phyloP scores from a whole-genome alignment of 768 basidiomycete genomes.

The Tulasnella sp. region DNA sequence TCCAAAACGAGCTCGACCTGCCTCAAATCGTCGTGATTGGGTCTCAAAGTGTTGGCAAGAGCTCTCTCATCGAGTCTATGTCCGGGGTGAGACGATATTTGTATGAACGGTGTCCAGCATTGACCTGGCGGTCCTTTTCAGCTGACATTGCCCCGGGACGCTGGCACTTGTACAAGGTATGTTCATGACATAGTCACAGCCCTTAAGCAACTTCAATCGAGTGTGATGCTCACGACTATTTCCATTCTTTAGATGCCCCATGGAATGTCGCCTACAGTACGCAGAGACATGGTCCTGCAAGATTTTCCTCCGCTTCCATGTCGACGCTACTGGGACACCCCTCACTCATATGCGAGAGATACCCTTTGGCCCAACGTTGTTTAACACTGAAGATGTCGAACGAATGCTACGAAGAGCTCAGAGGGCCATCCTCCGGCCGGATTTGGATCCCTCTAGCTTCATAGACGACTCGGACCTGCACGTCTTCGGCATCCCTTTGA shows the following conservation, averaged over 20 bases:
- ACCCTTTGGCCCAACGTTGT: constrained; percentile 18
- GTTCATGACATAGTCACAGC: constrained; percentile 2
- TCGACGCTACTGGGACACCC: constrained; percentile 24
- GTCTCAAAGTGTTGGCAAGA: constrained; percentile 66
- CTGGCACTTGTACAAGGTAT: constrained; percentile 71
- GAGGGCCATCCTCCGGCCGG: constrained; percentile 24
- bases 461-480: constrained; percentile 11
- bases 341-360: constrained; percentile 23
- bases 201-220: too few species aligned
- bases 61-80: constrained; percentile 68
- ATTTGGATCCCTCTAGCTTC: constrained; percentile 12
- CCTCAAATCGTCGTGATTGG: constrained; percentile 70
- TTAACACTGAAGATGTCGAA: constrained; percentile 22
- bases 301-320: constrained; percentile 31
- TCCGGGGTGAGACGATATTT: constrained; percentile 31
- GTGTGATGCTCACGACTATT: background rate
- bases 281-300: constrained; percentile 30
- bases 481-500: constrained; percentile 12
- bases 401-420: constrained; percentile 24
- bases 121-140: constrained; percentile 25
- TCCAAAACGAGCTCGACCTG: constrained; percentile 49
- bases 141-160: constrained; percentile 57
- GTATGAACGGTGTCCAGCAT: too few species aligned
- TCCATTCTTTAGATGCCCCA: constrained; percentile 31
- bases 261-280: constrained; percentile 31